Base-by-base conservation (phyloP, 192 early-diverging fungal species). In the Coemansia sp. region DNA sequence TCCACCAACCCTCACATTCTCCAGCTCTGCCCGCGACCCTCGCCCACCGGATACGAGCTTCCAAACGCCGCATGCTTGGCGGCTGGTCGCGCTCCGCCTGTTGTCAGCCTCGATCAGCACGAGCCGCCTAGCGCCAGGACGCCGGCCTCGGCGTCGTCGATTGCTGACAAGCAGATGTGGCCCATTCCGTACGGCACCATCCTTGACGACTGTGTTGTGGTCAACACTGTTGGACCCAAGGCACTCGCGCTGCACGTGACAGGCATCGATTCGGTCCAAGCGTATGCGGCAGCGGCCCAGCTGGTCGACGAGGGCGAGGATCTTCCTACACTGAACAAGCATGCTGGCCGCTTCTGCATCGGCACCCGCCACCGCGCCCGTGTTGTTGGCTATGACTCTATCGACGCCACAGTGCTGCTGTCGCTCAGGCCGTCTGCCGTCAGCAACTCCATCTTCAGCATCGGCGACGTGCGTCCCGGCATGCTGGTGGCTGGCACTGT, bases 301-400 rank as follows among this genome's bases (percentile, higher is more conserved):
- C 62, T 96, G 19, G 68, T 88, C 22, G 94, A 97, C 36, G 84
- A 86, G 19, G 82, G 69, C 36, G 40, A 87, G 15, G 66, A 76
- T 14, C 67, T 68, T 45, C 79, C 92, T 13, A 50, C 81, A 15
- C 81, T 82, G 10, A 68, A 68, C 54, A 71, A 52, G 37, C 52
- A 64, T 42, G 52, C 62, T 15, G 88, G 88, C 33, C 75, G 73
- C 25, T 92, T 80, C 66, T 73, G 65, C n/a, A 33, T 89, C 2
- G 95, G 87, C 41, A 86, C 85, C 15, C 68, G 57, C 14, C 94
- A 98, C 65, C 82, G 84, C 28, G 93, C 77, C 48, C 85, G 94
- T 57, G 88, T 98, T 6, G 64, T 94, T 30, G 87, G 87, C 13
- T 91, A 89, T 66, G 90, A 92, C 42, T 81, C 87, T 45, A 85